Base-by-base conservation (phyloP, 2,329 filamentous ascomycete species). In the Cladobotryum protrusum region DNA sequence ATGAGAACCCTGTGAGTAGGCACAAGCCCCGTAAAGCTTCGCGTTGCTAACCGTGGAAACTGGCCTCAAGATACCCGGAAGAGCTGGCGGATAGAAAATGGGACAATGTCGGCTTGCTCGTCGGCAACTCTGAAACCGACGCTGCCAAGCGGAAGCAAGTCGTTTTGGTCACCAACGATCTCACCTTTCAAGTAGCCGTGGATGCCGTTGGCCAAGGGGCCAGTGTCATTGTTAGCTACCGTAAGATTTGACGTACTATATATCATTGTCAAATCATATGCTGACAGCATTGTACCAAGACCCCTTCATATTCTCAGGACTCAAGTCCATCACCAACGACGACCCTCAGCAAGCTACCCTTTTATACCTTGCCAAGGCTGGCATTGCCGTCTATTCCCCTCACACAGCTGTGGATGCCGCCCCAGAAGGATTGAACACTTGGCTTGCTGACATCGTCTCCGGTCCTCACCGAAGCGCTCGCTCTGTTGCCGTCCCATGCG, bases 361-460 rank as follows among this genome's bases (percentile, higher is more conserved):
- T 32, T 77, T 99, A 4, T 81, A 85, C 41, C 79, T 99, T 12
- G 87, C 86, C 43, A 86, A 88, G 55, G 83, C 87, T 66, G 91
- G 92, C 34, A 89, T 99, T 61, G 95, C 90, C 56, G 90, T 99
- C 50, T 99, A 97, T 74, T 90, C 86, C 57, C 93, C 93, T 1
- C 93, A 99, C 70, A 99, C 93, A 0, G 92, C 93, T 13, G 82
- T 97, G 40, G 93, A 99, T 68, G 89, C 89, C 36, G 88, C 88
- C 1, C 81, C 83, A 1, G 82, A 84, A 15, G 93, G 93, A 4
- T 81, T 99, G 58, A 95, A 91, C 63, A 89, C 95, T 66, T 99
- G 92, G 92, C 83, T 99, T 9, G 89, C 89, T 53, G 87, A 95
- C 62, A 85, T 95, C 44, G 81, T 96, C 17, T 83, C 85, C 2